Base-by-base conservation (phyloP, 2,329 filamentous ascomycete genomes). In the Penicillium olsonii region DNA sequence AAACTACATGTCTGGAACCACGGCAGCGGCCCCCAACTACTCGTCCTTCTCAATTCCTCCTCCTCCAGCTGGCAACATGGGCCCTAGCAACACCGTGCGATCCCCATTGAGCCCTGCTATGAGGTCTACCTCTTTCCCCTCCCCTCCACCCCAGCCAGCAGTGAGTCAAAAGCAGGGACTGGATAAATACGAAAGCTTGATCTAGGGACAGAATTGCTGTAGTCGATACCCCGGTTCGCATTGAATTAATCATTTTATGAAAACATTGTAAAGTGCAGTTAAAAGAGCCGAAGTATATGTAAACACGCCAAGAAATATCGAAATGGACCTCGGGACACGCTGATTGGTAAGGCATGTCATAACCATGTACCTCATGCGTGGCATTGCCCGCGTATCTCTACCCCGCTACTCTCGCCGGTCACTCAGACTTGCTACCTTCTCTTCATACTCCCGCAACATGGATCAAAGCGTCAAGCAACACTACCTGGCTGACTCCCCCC, bases 401-500 rank as follows among this genome's bases (percentile, higher is more conserved):
- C 40, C 52, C 57, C 50, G 53, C 60, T 47, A 53, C 24, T 29
- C 39, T 50, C 42, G 34, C 37, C 42, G n/a, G n/a, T 48, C 6
- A 41, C 37, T 15, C 20, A 35, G 29, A 41, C 31, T 50, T 53
- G 20, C 53, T 45, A 40, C 47, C 47, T 51, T 52, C 54, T 53
- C 48, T 37, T 46, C 44, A 12, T 12, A 43, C 43, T 52, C 51
- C 35, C 48, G 41, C 45, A 47, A 26, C 45, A 75, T 75, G 73
- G 71, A 75, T 60, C 63, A 64, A 39, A 68, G 66, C 42, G 64
- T 67, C 37, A 74, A 70, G 52, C 67, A 75, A 48, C 87, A 95
- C 68, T 96, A 95, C 71, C 81, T 95, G 53, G 92, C 94, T 39
- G 94, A 99, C 72, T 86, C 87, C 56, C 94, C 94, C 38, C 94